Evolutionary conservation across 108 stramenopile species (phyloP), one percentile per base, ranked within the genome.

Genomic region (Stephanodiscus minutulus): DNA sequence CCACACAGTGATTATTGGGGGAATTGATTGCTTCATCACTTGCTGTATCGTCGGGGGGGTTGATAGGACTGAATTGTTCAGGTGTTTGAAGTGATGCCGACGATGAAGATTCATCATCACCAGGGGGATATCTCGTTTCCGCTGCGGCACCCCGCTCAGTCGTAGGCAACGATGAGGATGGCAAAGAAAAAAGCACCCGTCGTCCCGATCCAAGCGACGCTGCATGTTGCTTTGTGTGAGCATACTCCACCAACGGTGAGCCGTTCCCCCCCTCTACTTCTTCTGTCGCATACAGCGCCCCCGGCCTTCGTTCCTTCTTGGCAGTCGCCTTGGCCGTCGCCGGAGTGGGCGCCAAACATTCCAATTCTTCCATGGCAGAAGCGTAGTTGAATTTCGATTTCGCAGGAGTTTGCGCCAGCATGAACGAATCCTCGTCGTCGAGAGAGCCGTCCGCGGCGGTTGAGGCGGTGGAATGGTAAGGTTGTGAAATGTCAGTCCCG

Each of bases 301-400:
- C 13, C 18, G 6, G 22, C 20, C 50, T 21, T 28, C 28, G 55
- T 28, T 28, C 28, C 6, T 28, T 25, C 55, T 7, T 31, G 7
- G 5, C 27, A 28, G 24, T 11, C 24, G 27, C 28, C 55, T 29
- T 56, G 0, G 29, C 55, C 15, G 27, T 56, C 55, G 55, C 55
- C 5, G 55, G 55, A 56, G 55, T 56, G 5, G 55, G 55, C 7
- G 55, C 55, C 55, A 56, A 56, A 5, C 5, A 56, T 13, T 56
- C 55, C 55, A 56, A 56, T 28, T 56, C 29, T 56, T 56, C 55
- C 24, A 56, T 7, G 24, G 55, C 55, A 25, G 55, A 56, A 11
- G 55, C 55, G 28, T 56, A 56, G 13, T 56, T 56, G 55, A 56
- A 56, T 56, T 56, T 56, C 22, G 53, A 6, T 54, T 54, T 54